phyloP scores from a whole-genome alignment of 768 basidiomycete species.

The Pisolithus sp. region DNA sequence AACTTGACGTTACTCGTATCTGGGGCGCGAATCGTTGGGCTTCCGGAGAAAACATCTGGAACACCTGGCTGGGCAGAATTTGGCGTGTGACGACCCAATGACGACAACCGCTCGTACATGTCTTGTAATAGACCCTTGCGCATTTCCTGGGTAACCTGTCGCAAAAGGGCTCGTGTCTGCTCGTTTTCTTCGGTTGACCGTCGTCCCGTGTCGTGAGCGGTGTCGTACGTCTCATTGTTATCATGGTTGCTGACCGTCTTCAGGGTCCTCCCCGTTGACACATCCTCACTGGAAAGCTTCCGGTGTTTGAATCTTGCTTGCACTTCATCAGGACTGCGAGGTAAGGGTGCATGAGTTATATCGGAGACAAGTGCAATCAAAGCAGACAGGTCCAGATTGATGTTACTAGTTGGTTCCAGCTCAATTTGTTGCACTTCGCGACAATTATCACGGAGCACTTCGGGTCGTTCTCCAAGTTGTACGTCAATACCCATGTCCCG shows the following conservation, averaged over 20 bases:
- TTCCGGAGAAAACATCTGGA: neutral
- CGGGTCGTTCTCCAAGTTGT: slow-evolving; percentile 52
- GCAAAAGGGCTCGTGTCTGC: slow-evolving; percentile 54
- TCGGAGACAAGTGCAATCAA: slow-evolving; percentile 83
- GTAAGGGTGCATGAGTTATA: slow-evolving; percentile 68
- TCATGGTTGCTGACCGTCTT: neutral
- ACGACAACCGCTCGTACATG: slow-evolving; percentile 42
- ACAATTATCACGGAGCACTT: slow-evolving; percentile 2
- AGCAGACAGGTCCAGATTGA: slow-evolving; percentile 81
- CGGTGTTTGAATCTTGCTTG: slow-evolving; percentile 58
- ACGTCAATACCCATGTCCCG: slow-evolving; percentile 60
- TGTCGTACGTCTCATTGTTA: slow-evolving; percentile 2
- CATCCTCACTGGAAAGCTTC: slow-evolving; percentile 55
- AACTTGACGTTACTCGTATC: slow-evolving; percentile 42
- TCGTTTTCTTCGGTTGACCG: slow-evolving; percentile 20
- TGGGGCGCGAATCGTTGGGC: neutral
- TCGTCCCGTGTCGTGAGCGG: slow-evolving; percentile 19
- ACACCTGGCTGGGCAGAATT: neutral
- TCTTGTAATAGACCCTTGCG: slow-evolving; percentile 54
- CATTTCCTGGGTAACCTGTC: slow-evolving; percentile 76
- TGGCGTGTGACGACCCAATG: neutral
- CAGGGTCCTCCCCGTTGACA: slow-evolving; percentile 24
- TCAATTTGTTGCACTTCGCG: neutral
- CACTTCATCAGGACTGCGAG: slow-evolving; percentile 49
- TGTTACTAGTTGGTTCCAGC: slow-evolving; percentile 44